Evolutionary conservation across 495 filamentous ascomycete species (phyloP).

Genomic region (Clohesyomyces aquaticus): DNA sequence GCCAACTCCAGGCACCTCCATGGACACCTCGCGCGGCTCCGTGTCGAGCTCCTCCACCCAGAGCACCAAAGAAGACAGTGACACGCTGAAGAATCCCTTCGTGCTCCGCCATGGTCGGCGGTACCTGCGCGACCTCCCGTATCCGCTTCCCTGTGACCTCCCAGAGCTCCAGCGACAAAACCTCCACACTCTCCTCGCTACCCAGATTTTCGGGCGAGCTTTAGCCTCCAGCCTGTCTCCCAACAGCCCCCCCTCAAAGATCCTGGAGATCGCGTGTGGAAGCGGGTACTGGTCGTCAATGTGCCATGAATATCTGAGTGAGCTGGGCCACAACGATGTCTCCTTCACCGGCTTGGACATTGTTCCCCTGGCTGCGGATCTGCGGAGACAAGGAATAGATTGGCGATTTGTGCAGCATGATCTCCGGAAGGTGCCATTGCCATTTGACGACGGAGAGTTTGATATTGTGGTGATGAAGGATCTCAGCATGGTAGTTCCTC

Average conservation of each 20-base stretch:
- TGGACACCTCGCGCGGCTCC: conserved; percentile 39
- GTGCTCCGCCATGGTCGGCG: conserved; percentile 74
- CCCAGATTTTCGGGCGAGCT: conserved; percentile 77
- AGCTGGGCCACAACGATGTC: conserved; percentile 53
- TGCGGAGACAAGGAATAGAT: conserved; percentile 73
- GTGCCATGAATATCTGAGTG: conserved; percentile 75
- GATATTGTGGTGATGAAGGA: conserved; percentile 92
- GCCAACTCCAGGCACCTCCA: conserved; percentile 18
- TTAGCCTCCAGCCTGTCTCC: conserved; percentile 71
- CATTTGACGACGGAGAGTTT: conserved; percentile 82
- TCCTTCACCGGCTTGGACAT: conserved; percentile 86
- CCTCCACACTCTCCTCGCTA: conserved; percentile 77
- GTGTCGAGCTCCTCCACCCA: conserved; percentile 41
- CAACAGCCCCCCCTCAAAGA: conserved; percentile 69
- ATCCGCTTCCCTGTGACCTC: conserved; percentile 87
- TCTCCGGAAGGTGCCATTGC: conserved; percentile 71
- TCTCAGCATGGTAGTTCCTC: conserved; percentile 65
- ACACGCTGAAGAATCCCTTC: conserved; percentile 56
- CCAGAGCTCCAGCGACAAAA: conserved; percentile 86
- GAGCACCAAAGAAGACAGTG: conserved; percentile 35
- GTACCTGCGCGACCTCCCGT: conserved; percentile 78
- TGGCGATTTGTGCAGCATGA: conserved; percentile 92
- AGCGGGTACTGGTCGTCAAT: conserved; percentile 86
- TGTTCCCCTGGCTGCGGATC: conserved; percentile 71
- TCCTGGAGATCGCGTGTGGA: conserved; percentile 88